phyloP scores from a whole-genome alignment of 2,329 filamentous ascomycete genomes.

The Fusarium buxicola region DNA sequence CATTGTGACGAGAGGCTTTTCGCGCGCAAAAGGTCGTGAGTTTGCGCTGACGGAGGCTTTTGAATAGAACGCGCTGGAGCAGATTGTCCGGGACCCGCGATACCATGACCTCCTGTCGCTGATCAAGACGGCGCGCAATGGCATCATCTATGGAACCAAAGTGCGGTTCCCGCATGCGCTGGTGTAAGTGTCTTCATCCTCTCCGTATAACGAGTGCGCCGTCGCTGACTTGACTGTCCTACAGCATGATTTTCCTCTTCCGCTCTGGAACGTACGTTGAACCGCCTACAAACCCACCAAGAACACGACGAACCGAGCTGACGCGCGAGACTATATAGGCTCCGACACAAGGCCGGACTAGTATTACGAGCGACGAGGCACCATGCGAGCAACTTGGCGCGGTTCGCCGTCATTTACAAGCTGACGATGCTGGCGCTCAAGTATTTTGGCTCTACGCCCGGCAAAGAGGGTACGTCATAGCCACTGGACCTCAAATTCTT shows the following conservation, averaged over 20 bases:
- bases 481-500: not conserved
- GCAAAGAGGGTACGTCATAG: constrained; percentile 67
- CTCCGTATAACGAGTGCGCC: too few species aligned
- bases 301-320: constrained; percentile 28
- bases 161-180: constrained; percentile 98
- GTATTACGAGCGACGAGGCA: constrained; percentile 88
- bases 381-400: constrained; percentile 91
- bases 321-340: constrained; percentile 48
- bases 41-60: constrained; percentile 22
- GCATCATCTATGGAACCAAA: constrained; percentile 95
- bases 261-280: constrained; percentile 81
- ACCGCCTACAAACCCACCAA: constrained; percentile 7
- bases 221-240: constrained; percentile 32
- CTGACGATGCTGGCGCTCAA: constrained; percentile 80
- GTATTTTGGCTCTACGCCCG: constrained; percentile 66
- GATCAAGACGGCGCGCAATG: constrained; percentile 95
- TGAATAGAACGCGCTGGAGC: constrained; percentile 74
- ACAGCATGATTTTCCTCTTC: constrained; percentile 95
- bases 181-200: constrained; percentile 66
- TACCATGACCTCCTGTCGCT: constrained; percentile 88
- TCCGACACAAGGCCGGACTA: constrained; percentile 81
- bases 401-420: constrained; percentile 94
- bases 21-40: not conserved
- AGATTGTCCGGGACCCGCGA: constrained; percentile 81
- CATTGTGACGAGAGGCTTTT: not conserved